Conservation (phyloP, 2,329 filamentous ascomycete genomes). For the Fusarium stilboides region DNA sequence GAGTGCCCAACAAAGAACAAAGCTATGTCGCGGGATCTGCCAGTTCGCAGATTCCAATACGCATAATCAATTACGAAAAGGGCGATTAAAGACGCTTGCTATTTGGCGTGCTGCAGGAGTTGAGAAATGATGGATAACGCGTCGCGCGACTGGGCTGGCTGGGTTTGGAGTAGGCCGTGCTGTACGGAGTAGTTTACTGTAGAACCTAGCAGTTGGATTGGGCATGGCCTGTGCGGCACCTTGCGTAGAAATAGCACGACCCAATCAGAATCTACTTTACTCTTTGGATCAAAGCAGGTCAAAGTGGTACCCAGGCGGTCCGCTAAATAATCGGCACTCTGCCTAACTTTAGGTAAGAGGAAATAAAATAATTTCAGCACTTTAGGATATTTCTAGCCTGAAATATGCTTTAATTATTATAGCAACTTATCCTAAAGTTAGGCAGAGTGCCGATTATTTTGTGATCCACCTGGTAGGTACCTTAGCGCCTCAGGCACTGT, state of each 20-base stretch:
- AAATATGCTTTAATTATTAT: too few species aligned
- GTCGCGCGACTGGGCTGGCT: constrained; percentile 45
- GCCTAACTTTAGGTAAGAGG: too few species aligned
- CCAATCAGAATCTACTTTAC: constrained; percentile 1
- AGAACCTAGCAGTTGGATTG: constrained; percentile 3
- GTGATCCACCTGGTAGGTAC: too few species aligned
- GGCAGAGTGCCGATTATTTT: too few species aligned
- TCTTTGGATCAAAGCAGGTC: not conserved
- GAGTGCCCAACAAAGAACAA: constrained; percentile 8
- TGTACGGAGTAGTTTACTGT: not conserved
- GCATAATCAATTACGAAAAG: constrained; percentile 29
- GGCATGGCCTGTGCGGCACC: constrained; percentile 23
- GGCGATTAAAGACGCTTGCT: constrained; percentile 12
- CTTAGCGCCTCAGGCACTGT: constrained; percentile 13
- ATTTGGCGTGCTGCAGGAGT: constrained; percentile 38
- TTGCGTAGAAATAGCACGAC: not conserved
- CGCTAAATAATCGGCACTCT: too few species aligned
- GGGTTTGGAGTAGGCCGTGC: constrained; percentile 29
- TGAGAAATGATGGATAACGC: constrained; percentile 44
- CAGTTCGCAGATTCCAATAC: constrained; percentile 9
- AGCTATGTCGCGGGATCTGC: constrained; percentile 26
- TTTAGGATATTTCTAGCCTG: too few species aligned
- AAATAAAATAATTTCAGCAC: too few species aligned
- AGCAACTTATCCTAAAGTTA: too few species aligned
- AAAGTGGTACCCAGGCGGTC: too few species aligned